Percentiles rank a stretch among this genome's conserved stretches.
phyloP scores from a whole-genome alignment of 176 grass and related monocot species.

The Tuctoria greenei region DNA sequence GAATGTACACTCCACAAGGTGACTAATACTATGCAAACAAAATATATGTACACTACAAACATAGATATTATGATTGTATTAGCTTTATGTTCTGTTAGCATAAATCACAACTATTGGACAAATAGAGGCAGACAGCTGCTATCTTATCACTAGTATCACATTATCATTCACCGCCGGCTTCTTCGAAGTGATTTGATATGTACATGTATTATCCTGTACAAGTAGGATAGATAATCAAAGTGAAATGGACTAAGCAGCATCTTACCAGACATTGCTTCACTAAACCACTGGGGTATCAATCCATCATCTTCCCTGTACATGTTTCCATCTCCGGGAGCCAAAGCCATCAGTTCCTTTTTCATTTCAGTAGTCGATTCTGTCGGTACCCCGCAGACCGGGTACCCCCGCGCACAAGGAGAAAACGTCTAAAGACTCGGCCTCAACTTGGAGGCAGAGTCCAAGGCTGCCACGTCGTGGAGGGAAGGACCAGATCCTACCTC shows the following conservation, averaged over 20 bases:
- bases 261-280: slow-evolving; percentile 73
- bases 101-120: background rate
- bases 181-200: background rate
- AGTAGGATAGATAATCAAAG: background rate
- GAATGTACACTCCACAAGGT: background rate
- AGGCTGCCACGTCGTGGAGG: too few relatives aligned
- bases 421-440: too few relatives aligned
- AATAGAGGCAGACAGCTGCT: background rate
- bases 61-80: too few relatives aligned
- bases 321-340: slow-evolving; percentile 42
- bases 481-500: too few relatives aligned
- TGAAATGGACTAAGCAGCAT: background rate
- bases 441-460: too few relatives aligned
- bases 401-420: too few relatives aligned
- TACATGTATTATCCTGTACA: background rate
- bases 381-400: too few relatives aligned
- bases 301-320: slow-evolving; percentile 54
- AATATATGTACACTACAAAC: too few relatives aligned
- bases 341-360: slow-evolving; percentile 46
- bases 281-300: slow-evolving; percentile 67
- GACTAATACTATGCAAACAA: background rate
- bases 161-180: background rate
- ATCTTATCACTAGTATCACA: background rate
- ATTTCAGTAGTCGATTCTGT: slow-evolving; percentile 26
- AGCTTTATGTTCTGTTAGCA: background rate